phyloP scores from a whole-genome alignment of 257 asterid species.

The Nicotiana otophora region DNA sequence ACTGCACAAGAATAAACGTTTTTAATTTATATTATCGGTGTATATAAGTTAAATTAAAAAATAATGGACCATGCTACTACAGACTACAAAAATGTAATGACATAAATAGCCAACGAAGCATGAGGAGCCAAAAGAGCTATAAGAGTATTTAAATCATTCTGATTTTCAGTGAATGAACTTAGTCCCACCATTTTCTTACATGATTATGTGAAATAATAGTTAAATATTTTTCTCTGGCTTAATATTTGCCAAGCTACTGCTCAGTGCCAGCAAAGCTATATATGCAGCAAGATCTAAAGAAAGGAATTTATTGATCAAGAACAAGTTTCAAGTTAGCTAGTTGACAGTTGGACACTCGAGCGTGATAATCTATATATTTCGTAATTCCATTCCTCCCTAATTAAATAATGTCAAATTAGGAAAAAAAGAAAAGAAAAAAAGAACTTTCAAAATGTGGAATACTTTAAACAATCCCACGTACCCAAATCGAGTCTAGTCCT shows the following conservation, averaged over 20 bases:
- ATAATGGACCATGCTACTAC: not conserved
- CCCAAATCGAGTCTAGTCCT: too few species aligned
- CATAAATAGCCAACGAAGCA: constrained; percentile 13
- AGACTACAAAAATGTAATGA: not conserved
- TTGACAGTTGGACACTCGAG: not conserved
- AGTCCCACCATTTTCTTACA: not conserved
- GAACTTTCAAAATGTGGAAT: not conserved
- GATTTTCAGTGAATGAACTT: constrained; percentile 7
- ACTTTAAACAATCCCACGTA: too few species aligned
- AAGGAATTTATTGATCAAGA: not conserved
- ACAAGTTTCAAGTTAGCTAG: not conserved
- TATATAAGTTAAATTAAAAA: not conserved
- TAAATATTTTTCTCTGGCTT: not conserved
- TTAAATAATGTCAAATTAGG: not conserved
- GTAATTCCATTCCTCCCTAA: constrained; percentile 1
- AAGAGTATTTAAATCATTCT: not conserved
- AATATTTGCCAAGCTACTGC: not conserved
- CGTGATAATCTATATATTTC: constrained; percentile 12
- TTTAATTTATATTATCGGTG: not conserved
- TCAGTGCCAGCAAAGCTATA: not conserved
- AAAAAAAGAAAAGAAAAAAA: not conserved
- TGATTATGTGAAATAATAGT: not conserved
- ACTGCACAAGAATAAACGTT: constrained; percentile 22
- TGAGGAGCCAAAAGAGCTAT: not conserved
- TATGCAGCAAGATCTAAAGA: not conserved